Evolutionary conservation across 768 basidiomycete genomes (phyloP).

Genomic region (Boletus pseudo-olivaceus): DNA sequence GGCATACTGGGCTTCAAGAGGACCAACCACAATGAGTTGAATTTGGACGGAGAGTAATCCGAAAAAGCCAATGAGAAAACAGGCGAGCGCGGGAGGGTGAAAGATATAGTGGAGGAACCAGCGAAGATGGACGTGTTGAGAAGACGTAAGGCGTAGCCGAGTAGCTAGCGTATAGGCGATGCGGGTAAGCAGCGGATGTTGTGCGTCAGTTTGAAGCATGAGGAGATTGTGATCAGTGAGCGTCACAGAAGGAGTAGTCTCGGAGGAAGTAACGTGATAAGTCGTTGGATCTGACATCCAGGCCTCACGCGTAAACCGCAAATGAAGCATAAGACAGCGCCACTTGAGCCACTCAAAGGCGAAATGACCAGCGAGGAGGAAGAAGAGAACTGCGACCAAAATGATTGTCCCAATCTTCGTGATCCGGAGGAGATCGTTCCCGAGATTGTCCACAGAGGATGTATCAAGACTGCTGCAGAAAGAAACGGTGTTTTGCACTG

Average conservation of each 20-base stretch:
- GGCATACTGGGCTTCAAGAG: slow-evolving; percentile 68
- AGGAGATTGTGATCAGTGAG: slow-evolving; percentile 77
- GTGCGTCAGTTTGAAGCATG: slow-evolving; percentile 62
- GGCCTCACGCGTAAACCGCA: slow-evolving; percentile 69
- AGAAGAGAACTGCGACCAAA: slow-evolving; percentile 63
- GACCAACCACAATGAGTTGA: slow-evolving; percentile 76
- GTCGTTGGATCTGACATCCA: slow-evolving; percentile 74
- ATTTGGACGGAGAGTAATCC: slow-evolving; percentile 84
- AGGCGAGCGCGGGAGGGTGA: slow-evolving; percentile 85
- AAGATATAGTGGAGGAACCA: slow-evolving; percentile 94
- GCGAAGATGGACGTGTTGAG: slow-evolving; percentile 64
- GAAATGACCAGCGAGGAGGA: slow-evolving; percentile 72
- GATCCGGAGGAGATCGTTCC: slow-evolving; percentile 70
- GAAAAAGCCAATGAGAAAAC: slow-evolving; percentile 90
- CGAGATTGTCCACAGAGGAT: slow-evolving; percentile 82
- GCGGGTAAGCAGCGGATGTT: slow-evolving; percentile 72
- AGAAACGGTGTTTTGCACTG: slow-evolving; percentile 58
- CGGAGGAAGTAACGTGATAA: slow-evolving; percentile 34
- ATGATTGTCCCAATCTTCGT: slow-evolving; percentile 78
- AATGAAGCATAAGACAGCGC: slow-evolving; percentile 61
- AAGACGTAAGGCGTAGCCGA: slow-evolving; percentile 51
- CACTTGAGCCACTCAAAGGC: slow-evolving; percentile 89
- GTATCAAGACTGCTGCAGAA: slow-evolving; percentile 82
- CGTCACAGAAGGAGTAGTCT: slow-evolving; percentile 46
- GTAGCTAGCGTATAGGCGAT: slow-evolving; percentile 53